Evolutionary conservation across 441 rosid genomes (phyloP), one percentile per base, ranked within the genome.

Genomic region (Croton setiger): DNA sequence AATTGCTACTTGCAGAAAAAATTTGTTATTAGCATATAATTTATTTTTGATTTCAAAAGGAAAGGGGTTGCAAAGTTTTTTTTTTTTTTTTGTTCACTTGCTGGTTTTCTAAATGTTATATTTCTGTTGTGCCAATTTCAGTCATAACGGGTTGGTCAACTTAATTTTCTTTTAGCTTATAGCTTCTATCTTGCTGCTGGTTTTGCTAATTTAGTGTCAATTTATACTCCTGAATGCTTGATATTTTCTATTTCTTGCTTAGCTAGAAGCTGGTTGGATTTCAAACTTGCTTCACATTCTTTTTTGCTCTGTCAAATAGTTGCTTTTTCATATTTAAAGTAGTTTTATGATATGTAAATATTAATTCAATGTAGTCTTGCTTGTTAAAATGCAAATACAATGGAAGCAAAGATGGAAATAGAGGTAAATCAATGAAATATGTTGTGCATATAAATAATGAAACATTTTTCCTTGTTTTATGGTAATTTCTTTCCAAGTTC

Each of bases 211-310:
- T 21, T 48, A 12, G 12, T 52, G 37, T 36, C n/a, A 5, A 37
- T 52, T 43, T 43, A 54, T 10, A 23, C 49, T 54, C 17, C 63
- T 44, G 49, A 49, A 33, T 67, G 60, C 55, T 41, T 67, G 23
- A 23, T 45, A 35, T 15, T 56, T 35, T 8, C 48, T n/a, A 36
- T 35, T 17, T 66, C 36, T 43, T 37, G 27, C 5, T 7, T 47
- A 60, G 52, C 56, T 49, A 43, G 17, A 44, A 64, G 65, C 51
- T 33, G 17, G 57, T 20, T 67, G 15, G 54, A 54, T 70, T 47
- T 54, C 63, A 52, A 33, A 20, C 21, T 63, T 58, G 36, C 12
- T 49, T 11, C 43, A 8, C 55, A 64, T 58, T 41, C 23, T 62
- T 45, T 63, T n/a, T 23, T 3, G 31, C 7, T 1, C 6, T 64